phyloP scores from a whole-genome alignment of 2,329 filamentous ascomycete species.

The Zymoseptoria crescenta region DNA sequence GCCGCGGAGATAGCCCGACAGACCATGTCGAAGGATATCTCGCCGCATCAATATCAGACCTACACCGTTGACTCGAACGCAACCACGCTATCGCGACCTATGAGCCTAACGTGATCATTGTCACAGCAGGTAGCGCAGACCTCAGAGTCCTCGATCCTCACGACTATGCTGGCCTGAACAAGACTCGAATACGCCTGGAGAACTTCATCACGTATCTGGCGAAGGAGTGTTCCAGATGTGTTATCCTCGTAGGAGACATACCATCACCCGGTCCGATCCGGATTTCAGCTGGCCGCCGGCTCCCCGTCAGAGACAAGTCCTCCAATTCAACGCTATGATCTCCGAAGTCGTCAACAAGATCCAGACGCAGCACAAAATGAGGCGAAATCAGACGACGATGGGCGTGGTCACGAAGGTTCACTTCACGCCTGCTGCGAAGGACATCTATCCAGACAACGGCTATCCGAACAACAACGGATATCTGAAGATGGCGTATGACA shows the following conservation, averaged over 20 bases:
- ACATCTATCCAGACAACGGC: neutral
- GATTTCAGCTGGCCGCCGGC: neutral
- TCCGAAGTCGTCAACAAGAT: neutral
- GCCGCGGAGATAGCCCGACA: neutral
- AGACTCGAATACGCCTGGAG: neutral
- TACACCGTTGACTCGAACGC: neutral
- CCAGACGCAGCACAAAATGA: neutral
- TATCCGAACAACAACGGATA: neutral
- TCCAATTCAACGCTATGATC: neutral
- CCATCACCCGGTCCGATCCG: neutral
- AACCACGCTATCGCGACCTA: neutral
- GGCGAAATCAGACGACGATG: neutral
- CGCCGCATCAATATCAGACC: neutral
- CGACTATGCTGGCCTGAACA: neutral
- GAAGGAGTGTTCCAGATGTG: neutral
- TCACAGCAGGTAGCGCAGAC: neutral
- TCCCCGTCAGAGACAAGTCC: neutral
- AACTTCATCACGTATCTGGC: neutral
- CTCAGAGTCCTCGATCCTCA: neutral
- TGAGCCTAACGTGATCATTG: neutral
- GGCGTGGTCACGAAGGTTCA: neutral
- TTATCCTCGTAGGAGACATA: neutral
- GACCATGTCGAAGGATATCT: neutral
- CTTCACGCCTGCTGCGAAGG: neutral
- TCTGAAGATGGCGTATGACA: neutral